Percentiles rank a stretch among this genome's conserved stretches.
Evolutionary conservation across 495 filamentous ascomycete species (phyloP).

Genomic region (Penicillium malachiteum): DNA sequence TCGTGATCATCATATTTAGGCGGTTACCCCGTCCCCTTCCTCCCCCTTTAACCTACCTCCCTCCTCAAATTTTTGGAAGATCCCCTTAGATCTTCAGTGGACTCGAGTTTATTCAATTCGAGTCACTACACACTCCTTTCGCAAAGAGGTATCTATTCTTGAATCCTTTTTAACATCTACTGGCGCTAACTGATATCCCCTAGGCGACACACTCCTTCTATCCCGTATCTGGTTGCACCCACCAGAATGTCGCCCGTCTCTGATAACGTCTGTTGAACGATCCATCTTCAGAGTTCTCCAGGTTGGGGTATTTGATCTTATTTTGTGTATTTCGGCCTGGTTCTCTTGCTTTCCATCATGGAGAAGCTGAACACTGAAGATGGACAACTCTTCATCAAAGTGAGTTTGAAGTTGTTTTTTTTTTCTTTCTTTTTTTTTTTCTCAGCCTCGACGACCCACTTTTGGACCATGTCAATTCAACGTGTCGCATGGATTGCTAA

Average conservation of each 20-base stretch:
- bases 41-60: constrained; percentile 8
- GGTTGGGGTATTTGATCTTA: constrained; percentile 15
- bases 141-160: neutral
- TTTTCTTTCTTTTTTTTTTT: constrained; percentile 3
- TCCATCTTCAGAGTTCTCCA: constrained; percentile 39
- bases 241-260: constrained; percentile 44
- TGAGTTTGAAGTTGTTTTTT: constrained; percentile 30
- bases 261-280: constrained; percentile 38
- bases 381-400: constrained; percentile 87
- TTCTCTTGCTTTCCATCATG: constrained; percentile 35
- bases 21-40: constrained; percentile 25
- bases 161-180: neutral
- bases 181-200: constrained; percentile 18
- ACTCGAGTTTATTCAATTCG: constrained; percentile 13
- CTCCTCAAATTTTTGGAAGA: constrained; percentile 9
- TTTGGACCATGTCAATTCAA: neutral
- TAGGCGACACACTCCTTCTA: constrained; percentile 34
- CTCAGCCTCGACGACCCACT: neutral
- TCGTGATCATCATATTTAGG: constrained; percentile 31
- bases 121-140: constrained; percentile 10
- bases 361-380: constrained; percentile 68
- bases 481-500: neutral
- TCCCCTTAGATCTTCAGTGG: neutral
- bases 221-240: constrained; percentile 20
- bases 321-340: constrained; percentile 12